phyloP scores from a whole-genome alignment of 176 grass and related monocot genomes.

The Avena sativa region DNA sequence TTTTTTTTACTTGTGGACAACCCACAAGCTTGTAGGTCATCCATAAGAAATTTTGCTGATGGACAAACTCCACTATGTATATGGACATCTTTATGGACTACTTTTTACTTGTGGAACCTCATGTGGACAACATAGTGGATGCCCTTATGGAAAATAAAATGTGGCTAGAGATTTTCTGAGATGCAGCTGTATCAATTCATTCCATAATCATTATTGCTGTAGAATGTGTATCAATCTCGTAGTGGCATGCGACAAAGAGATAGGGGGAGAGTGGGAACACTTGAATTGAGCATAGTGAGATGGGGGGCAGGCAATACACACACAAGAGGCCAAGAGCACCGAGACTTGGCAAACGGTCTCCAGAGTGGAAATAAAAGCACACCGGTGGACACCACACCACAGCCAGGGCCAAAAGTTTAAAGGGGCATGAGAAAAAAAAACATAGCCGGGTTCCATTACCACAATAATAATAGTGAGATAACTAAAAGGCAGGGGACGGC shows the following conservation, averaged over 20 bases:
- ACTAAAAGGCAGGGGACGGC: no score
- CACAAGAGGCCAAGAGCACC: constrained; percentile 4
- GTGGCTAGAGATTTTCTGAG: not conserved
- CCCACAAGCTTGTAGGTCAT: no score
- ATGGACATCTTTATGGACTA: no score
- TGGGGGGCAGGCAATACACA: constrained; percentile 24
- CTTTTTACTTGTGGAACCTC: no score
- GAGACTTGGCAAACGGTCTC: constrained; percentile 25
- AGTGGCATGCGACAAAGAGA: constrained; percentile 14
- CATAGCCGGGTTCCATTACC: no score
- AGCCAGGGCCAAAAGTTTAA: constrained; percentile 35
- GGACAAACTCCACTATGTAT: no score
- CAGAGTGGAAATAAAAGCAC: constrained; percentile 61
- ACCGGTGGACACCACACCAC: constrained; percentile 50
- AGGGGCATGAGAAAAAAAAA: constrained; percentile 22
- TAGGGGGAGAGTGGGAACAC: constrained; percentile 27
- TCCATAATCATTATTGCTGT: constrained; percentile 33
- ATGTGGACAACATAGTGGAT: no score
- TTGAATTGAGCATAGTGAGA: not conserved
- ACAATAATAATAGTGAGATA: no score
- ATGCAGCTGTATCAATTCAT: constrained; percentile 44
- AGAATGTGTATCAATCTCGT: constrained; percentile 38
- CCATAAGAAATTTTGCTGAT: no score
- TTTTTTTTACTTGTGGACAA: no score
- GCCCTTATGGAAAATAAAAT: not conserved